Evolutionary conservation across 192 early-diverging fungal species (phyloP).

Genomic region (Podochytrium sp.): DNA sequence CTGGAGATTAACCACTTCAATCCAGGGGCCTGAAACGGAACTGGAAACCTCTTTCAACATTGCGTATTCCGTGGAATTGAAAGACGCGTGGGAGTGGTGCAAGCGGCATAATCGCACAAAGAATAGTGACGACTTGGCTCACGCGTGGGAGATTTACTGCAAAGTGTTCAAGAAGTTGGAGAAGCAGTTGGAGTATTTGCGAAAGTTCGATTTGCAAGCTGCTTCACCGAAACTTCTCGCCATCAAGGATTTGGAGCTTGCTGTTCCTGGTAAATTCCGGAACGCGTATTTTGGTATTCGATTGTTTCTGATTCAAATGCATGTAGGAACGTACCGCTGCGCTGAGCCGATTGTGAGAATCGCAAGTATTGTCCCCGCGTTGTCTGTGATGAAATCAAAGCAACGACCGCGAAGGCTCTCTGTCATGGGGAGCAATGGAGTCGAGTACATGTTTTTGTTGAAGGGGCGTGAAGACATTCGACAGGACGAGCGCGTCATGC

Average conservation of each 20-base stretch:
- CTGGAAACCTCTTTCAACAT: conserved; percentile 77
- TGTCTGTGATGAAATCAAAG: conserved; percentile 77
- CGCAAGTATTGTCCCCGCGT: conserved; percentile 62
- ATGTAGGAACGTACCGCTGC: conserved; percentile 63
- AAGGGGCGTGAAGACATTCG: conserved; percentile 91
- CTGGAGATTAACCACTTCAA: background rate
- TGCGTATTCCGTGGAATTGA: conserved; percentile 70
- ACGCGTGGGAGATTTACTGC: conserved; percentile 30
- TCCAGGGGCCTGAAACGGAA: conserved; percentile 66
- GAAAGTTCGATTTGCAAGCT: conserved; percentile 72
- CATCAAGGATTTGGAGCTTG: conserved; percentile 73
- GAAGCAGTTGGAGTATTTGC: conserved; percentile 66
- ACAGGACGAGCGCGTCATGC: conserved; percentile 93
- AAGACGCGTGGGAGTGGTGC: conserved; percentile 73
- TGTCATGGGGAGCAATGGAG: conserved; percentile 78
- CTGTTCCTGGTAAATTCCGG: conserved; percentile 59
- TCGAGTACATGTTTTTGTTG: conserved; percentile 79
- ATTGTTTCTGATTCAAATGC: background rate
- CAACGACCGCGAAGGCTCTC: conserved; percentile 77
- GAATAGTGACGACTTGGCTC: conserved; percentile 68
- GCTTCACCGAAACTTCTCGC: conserved; percentile 74
- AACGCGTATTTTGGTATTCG: background rate
- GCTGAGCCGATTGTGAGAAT: conserved; percentile 77
- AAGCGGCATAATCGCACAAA: conserved; percentile 64
- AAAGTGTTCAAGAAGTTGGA: conserved; percentile 63